Conservation (phyloP, 2,329 filamentous ascomycete genomes). For the Trichoderma cornu-damae region DNA sequence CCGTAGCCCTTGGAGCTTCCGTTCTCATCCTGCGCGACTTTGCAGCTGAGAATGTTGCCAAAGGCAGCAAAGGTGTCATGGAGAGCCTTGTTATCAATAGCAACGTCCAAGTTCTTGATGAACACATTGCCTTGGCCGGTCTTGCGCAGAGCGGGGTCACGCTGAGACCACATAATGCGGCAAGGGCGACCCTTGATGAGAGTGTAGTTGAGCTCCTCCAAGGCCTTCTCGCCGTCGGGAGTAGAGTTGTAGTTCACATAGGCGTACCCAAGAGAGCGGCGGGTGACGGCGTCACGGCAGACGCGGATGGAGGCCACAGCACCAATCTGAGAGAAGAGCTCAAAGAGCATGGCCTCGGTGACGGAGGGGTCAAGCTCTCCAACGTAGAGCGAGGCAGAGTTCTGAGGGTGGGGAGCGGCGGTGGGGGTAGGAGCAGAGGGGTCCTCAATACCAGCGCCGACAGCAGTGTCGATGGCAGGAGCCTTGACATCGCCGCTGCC, state of each 20-base stretch:
- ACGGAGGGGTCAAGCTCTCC: slow-evolving; percentile 97
- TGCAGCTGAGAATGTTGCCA: slow-evolving; percentile 98
- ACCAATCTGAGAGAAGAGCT: slow-evolving; percentile 99
- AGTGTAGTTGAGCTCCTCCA: slow-evolving; percentile 99
- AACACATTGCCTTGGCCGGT: slow-evolving; percentile 99
- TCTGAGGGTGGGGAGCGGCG: slow-evolving; percentile 72
- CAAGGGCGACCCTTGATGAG: slow-evolving; percentile 97
- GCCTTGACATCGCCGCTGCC: slow-evolving; percentile 61
- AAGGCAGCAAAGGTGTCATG: slow-evolving; percentile 99
- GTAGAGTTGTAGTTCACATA: slow-evolving; percentile 99
- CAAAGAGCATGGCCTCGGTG: slow-evolving; percentile 99
- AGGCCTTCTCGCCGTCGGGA: slow-evolving; percentile 90
- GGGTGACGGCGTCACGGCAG: slow-evolving; percentile 97
- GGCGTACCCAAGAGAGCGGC: slow-evolving; percentile 96
- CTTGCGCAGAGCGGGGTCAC: slow-evolving; percentile 97
- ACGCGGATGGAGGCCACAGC: slow-evolving; percentile 99
- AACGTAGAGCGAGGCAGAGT: slow-evolving; percentile 97
- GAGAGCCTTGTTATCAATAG: slow-evolving; percentile 99
- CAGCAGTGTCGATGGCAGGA: slow-evolving; percentile 70
- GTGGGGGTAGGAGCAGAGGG: slow-evolving; percentile 66
- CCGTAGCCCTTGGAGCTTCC: slow-evolving; percentile 98
- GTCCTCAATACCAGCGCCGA: slow-evolving; percentile 51
- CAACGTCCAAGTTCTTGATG: slow-evolving; percentile 99
- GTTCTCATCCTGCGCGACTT: slow-evolving; percentile 96
- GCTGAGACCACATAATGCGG: slow-evolving; percentile 99